These are phyloP conservation scores for Bassia scoparia DNA, from an alignment of 148 eudicot species.

Conservation along the genomic window DNA sequence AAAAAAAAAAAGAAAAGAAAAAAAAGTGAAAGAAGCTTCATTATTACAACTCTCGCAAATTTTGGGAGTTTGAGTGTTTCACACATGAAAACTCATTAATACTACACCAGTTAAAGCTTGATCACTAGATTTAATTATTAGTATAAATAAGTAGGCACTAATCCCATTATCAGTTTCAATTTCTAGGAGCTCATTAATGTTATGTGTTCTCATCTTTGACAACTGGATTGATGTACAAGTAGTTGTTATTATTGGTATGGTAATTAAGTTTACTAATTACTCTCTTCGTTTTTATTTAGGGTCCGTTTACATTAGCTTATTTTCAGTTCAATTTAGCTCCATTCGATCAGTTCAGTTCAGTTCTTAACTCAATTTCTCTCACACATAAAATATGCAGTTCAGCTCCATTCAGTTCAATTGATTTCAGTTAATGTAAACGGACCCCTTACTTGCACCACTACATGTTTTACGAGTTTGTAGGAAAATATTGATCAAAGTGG, in stretches of 20 bases:
- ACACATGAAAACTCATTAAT: constrained; percentile 22
- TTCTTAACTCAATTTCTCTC: too few relatives aligned
- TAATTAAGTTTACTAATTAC: neutral
- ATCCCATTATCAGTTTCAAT: constrained; percentile 15
- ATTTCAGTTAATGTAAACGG: too few relatives aligned
- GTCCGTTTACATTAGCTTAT: too few relatives aligned
- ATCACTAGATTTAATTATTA: constrained; percentile 4
- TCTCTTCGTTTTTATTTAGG: too few relatives aligned
- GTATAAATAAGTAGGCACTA: constrained; percentile 19
- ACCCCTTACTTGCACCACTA: too few relatives aligned
- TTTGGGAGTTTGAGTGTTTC: constrained; percentile 8
- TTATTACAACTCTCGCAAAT: constrained; percentile 15
- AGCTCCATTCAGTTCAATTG: too few relatives aligned
- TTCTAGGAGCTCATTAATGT: constrained; percentile 10
- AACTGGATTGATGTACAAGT: constrained; percentile 14
- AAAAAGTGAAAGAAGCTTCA: neutral
- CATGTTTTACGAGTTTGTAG: too few relatives aligned
- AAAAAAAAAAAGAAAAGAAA: neutral
- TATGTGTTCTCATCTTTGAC: constrained; percentile 4
- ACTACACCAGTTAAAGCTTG: neutral
- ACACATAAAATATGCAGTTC: too few relatives aligned
- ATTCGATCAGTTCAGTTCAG: too few relatives aligned
- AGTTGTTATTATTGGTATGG: neutral
- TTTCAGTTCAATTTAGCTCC: too few relatives aligned
- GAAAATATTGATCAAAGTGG: too few relatives aligned